Conservation (phyloP, 345 rosid species). For the Reutealis trisperma region DNA sequence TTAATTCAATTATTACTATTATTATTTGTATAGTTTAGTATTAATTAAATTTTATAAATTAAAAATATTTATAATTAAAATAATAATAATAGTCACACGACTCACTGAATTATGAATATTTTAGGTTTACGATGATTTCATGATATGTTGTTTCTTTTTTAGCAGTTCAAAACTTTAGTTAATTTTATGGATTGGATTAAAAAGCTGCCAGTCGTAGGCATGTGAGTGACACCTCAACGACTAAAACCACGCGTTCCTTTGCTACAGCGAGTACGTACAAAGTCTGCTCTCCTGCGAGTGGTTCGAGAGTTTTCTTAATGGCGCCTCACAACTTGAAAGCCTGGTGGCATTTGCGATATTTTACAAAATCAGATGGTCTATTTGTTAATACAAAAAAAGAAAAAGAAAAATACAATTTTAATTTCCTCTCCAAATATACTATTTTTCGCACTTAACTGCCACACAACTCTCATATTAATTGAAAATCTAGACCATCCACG, state of each 20-base stretch:
- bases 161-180: too few relatives aligned
- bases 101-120: too few relatives aligned
- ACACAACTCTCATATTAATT: conserved; percentile 12
- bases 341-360: conserved; percentile 26
- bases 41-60: too few relatives aligned
- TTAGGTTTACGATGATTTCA: too few relatives aligned
- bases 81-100: too few relatives aligned
- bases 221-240: not conserved
- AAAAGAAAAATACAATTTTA: conserved; percentile 10
- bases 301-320: not conserved
- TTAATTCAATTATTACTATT: too few relatives aligned
- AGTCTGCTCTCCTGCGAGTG: not conserved
- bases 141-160: too few relatives aligned
- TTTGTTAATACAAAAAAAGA: not conserved
- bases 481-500: conserved; percentile 23
- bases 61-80: too few relatives aligned
- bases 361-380: not conserved
- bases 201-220: too few relatives aligned
- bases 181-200: too few relatives aligned
- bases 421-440: conserved; percentile 3
- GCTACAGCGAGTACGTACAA: not conserved
- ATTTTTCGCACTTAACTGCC: conserved; percentile 23
- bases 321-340: conserved; percentile 24
- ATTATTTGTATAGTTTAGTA: too few relatives aligned
- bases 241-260: not conserved